Conservation (phyloP, 208 protist species). For the Wallacemonas sp. region DNA sequence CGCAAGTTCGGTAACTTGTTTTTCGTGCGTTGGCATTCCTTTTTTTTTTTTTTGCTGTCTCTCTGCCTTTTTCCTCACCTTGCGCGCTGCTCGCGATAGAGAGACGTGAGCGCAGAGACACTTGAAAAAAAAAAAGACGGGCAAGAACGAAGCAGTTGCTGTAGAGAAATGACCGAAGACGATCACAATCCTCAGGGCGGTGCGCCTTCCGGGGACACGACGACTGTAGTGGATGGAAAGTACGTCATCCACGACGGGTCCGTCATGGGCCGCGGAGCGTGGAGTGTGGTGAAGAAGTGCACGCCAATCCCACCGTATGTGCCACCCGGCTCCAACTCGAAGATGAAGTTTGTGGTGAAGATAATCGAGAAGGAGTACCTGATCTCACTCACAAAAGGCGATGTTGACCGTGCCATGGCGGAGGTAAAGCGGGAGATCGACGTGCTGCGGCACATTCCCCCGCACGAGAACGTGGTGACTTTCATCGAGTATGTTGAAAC, state of each 20-base stretch:
- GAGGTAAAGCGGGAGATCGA: slow-evolving; percentile 91
- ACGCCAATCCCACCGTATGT: slow-evolving; percentile 60
- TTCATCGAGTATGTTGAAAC: slow-evolving; percentile 90
- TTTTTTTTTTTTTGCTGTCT: neutral
- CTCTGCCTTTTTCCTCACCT: neutral
- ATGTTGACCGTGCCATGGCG: slow-evolving; percentile 84
- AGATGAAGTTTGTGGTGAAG: slow-evolving; percentile 90
- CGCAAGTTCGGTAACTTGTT: too few species aligned
- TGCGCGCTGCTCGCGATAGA: neutral
- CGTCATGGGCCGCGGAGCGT: slow-evolving; percentile 83
- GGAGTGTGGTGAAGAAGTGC: slow-evolving; percentile 89
- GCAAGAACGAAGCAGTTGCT: neutral
- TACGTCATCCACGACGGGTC: slow-evolving; percentile 77
- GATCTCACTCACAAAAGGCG: slow-evolving; percentile 78
- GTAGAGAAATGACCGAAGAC: neutral
- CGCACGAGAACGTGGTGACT: slow-evolving; percentile 85
- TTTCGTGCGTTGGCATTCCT: neutral
- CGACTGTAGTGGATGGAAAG: slow-evolving; percentile 64
- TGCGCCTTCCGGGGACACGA: neutral
- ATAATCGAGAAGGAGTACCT: slow-evolving; percentile 91
- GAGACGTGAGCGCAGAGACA: neutral
- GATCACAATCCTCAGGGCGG: slow-evolving; percentile 1
- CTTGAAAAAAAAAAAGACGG: neutral
- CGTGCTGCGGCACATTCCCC: slow-evolving; percentile 83
- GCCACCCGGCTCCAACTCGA: slow-evolving; percentile 57